These are phyloP conservation scores for Isatis lusitanica DNA, from an alignment of 441 rosid genomes.

Conservation along the genomic window DNA sequence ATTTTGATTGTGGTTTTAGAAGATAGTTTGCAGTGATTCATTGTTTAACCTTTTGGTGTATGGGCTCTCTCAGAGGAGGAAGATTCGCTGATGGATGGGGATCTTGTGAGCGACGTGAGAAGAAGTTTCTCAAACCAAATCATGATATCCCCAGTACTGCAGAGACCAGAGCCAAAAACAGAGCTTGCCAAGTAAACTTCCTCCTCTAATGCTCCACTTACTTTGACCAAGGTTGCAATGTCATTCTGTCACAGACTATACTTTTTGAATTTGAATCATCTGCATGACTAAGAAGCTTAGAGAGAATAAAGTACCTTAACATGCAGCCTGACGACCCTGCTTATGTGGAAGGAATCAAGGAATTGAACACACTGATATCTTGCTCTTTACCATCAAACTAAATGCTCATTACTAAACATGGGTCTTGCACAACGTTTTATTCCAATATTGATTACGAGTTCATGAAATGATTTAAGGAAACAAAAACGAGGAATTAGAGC, in stretches of 20 bases:
- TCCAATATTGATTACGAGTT: not conserved
- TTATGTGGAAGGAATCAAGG: too few species aligned
- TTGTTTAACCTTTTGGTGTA: conserved; percentile 10
- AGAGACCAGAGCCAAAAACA: conserved; percentile 93
- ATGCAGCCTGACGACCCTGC: not conserved
- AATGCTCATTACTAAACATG: not conserved
- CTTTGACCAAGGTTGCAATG: not conserved
- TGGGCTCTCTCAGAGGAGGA: conserved; percentile 60
- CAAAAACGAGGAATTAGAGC: not conserved
- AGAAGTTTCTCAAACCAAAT: conserved; percentile 83
- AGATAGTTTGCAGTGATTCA: not conserved
- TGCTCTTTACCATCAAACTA: conserved; percentile 5
- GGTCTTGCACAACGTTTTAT: conserved; percentile 5
- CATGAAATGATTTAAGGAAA: not conserved
- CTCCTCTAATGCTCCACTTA: not conserved
- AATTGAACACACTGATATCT: not conserved
- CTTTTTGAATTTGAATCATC: conserved; percentile 10
- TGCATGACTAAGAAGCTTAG: conserved; percentile 21
- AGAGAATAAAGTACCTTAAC: not conserved
- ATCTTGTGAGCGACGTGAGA: conserved; percentile 87
- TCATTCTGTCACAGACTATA: not conserved
- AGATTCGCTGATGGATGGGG: conserved; percentile 97
- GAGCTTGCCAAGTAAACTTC: conserved; percentile 79
- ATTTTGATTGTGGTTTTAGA: not conserved
- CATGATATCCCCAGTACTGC: conserved; percentile 92